phyloP scores from a whole-genome alignment of 129 eudicot species.

The Flaveria bidentis region DNA sequence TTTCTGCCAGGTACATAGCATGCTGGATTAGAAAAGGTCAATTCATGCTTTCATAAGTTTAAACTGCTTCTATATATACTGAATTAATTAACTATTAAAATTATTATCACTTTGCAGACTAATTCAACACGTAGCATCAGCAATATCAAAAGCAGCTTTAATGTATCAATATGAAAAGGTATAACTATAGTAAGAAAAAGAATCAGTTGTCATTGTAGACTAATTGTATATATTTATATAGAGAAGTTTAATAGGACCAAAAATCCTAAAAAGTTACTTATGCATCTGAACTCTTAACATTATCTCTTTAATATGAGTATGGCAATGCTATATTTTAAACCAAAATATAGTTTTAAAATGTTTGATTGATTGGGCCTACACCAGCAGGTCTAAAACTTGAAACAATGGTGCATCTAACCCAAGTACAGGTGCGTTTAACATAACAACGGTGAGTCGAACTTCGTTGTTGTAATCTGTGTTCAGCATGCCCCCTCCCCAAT shows the following conservation, averaged over 20 bases:
- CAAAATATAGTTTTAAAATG: background rate
- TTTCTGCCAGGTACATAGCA: background rate
- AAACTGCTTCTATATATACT: conserved; percentile 11
- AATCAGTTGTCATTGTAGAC: background rate
- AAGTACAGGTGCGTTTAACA: background rate
- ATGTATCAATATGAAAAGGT: background rate
- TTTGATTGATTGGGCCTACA: background rate
- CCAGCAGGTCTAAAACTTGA: background rate
- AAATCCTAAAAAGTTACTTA: too few species aligned
- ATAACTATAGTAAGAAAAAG: background rate
- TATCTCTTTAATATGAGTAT: too few species aligned
- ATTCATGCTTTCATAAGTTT: conserved; percentile 20
- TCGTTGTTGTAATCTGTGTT: background rate
- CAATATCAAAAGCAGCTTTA: background rate
- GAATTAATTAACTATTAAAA: background rate
- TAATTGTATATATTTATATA: background rate
- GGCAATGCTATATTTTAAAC: too few species aligned
- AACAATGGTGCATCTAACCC: background rate
- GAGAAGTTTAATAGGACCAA: background rate
- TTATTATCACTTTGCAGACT: background rate
- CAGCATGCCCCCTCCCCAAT: background rate
- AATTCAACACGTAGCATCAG: conserved; percentile 10
- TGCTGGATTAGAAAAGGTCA: conserved; percentile 9
- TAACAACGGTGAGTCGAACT: background rate
- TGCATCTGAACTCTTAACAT: too few species aligned